Conservation (phyloP, 352 stramenopile genomes). For the Globisporangium yorkense region DNA sequence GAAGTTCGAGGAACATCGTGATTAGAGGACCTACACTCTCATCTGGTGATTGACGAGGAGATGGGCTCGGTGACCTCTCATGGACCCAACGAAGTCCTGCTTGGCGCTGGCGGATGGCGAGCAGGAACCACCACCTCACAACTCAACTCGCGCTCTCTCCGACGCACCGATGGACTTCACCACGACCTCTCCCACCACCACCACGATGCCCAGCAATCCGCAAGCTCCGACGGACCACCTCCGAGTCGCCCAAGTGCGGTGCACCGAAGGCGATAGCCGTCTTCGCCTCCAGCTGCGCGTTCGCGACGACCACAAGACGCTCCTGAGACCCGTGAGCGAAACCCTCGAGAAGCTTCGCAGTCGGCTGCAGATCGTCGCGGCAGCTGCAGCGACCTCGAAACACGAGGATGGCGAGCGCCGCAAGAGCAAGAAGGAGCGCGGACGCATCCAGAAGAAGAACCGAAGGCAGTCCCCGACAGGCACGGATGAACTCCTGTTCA, state of each 20-base stretch:
- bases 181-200: too few relatives aligned
- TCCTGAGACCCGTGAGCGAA: slow-evolving; percentile 34
- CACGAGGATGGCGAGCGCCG: background rate
- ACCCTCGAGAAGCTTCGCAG: slow-evolving; percentile 49
- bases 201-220: background rate
- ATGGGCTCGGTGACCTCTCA: too few relatives aligned
- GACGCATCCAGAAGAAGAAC: slow-evolving; percentile 8
- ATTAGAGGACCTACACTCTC: too few relatives aligned
- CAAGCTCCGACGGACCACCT: background rate
- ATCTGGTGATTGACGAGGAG: too few relatives aligned
- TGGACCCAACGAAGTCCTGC: too few relatives aligned
- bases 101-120: too few relatives aligned
- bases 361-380: slow-evolving; percentile 52
- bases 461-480: background rate
- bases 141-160: background rate
- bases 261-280: slow-evolving; percentile 33
- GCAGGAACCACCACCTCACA: background rate
- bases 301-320: slow-evolving; percentile 41
- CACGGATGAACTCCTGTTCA: background rate
- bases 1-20: too few relatives aligned
- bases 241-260: slow-evolving; percentile 48
- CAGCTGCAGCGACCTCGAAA: slow-evolving; percentile 5
- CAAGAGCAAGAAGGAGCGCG: slow-evolving; percentile 5
- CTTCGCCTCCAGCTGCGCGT: slow-evolving; percentile 45
- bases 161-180: background rate